Base-by-base conservation (phyloP, 1,284 basidiomycete species). In the Leccinum subfulvum region DNA sequence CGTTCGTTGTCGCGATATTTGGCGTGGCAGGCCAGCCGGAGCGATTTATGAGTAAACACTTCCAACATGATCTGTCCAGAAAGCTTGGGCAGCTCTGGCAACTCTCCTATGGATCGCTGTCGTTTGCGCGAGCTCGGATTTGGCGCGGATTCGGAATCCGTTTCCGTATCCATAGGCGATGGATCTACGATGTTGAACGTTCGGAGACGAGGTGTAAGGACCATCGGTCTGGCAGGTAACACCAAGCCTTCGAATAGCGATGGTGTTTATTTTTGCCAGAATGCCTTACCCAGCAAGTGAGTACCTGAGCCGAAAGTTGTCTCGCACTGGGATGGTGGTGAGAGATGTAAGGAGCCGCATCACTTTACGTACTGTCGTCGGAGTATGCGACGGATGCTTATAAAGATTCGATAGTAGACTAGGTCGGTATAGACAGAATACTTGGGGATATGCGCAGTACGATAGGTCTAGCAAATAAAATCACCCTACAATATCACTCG, bases 41-140 rank as follows among this genome's bases (percentile, higher is more conserved):
- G 77, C 26, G 88, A 88, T 65, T 75, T 80, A 70, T 91, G 89
- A 5, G 87, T 88, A 69, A 83, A 89, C 55, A 89, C 84, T 66
- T 88, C 83, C 60, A 91, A 80, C 66, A 85, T 76, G 49, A 85
- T 74, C 56, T 87, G 83, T 64, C 81, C 82, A 51, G 75, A 73
- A 60, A 84, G 72, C 60, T 75, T 73, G 49, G 83, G 83, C 52
- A 80, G 67, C 53, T 76, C 71, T 55, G 80, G 78, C 39, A 78
- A 66, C 33, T 70, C 67, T 57, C 73, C 73, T 72, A 63, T 41
- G 61, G 73, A 76, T 64, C 74, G 75, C 58, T 69, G 68, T 58
- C 73, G 75, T 60, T 74, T 74, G 68, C 76, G 73, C 37, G 73
- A 65, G 56, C 60, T 64, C 57, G 64, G 35, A 62, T 70, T 73